Percentiles rank a stretch among this genome's conserved stretches.
These are phyloP conservation scores for Coemansia sp. DNA, from an alignment of 192 early-diverging fungal species.

Conservation along the genomic window DNA sequence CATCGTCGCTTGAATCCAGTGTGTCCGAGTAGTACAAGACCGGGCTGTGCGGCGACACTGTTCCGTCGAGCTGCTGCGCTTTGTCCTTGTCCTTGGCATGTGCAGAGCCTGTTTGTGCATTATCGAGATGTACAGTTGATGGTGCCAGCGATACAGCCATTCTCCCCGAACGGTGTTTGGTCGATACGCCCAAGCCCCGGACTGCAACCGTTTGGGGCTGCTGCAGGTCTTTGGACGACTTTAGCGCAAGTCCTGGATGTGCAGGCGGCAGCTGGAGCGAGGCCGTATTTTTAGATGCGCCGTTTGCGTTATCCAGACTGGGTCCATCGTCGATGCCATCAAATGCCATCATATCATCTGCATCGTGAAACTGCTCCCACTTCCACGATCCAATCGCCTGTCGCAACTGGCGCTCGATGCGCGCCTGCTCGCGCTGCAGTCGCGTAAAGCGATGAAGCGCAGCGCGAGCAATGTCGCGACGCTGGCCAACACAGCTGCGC, in stretches of 20 bases:
- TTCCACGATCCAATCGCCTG: slow-evolving; percentile 49
- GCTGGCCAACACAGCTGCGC: slow-evolving; percentile 33
- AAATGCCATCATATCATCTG: slow-evolving; percentile 1
- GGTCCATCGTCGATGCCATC: not conserved
- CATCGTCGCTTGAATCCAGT: slow-evolving; percentile 30
- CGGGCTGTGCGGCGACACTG: slow-evolving; percentile 16
- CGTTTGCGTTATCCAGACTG: no score
- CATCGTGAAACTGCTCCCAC: slow-evolving; percentile 27
- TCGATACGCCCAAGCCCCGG: slow-evolving; percentile 2
- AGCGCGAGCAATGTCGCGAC: slow-evolving; percentile 22
- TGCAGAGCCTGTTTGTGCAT: not conserved
- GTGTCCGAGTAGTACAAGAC: slow-evolving; percentile 23
- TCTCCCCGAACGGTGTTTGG: not conserved
- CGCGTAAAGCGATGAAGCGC: slow-evolving; percentile 17
- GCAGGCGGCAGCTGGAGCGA: slow-evolving; percentile 19
- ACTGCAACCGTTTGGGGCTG: slow-evolving; percentile 14
- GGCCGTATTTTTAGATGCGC: not conserved
- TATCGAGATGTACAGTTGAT: not conserved
- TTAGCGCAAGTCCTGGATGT: slow-evolving; percentile 25
- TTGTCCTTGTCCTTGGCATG: not conserved
- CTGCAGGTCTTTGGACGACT: not conserved
- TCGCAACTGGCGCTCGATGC: slow-evolving; percentile 29
- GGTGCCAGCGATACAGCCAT: not conserved
- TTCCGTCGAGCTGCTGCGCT: not conserved
- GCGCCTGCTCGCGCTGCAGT: slow-evolving; percentile 25